phyloP scores from a whole-genome alignment of 768 basidiomycete species.

The Mycena alexandri region DNA sequence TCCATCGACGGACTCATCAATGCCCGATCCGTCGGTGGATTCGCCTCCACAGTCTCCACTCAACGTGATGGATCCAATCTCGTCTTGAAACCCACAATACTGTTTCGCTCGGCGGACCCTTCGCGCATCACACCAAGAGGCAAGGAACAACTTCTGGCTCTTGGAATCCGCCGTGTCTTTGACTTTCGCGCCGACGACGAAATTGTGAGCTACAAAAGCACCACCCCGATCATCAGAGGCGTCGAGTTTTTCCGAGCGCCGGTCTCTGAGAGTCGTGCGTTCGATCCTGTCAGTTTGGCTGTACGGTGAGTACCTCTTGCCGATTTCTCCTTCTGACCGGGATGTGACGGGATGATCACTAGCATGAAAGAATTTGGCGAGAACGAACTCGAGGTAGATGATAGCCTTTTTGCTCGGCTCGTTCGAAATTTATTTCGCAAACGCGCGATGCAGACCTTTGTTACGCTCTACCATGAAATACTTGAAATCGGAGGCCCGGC shows the following conservation, averaged over 20 bases:
- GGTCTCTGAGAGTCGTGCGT: conserved; percentile 43
- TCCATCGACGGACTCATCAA: conserved; percentile 57
- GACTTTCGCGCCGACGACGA: conserved; percentile 57
- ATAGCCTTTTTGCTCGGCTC: not conserved
- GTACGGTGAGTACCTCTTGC: conserved; percentile 31
- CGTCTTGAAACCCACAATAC: conserved; percentile 45
- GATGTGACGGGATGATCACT: not conserved
- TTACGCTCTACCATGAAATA: conserved; percentile 46
- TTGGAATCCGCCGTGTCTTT: conserved; percentile 55
- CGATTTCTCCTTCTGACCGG: not conserved
- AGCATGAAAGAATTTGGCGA: conserved; percentile 48
- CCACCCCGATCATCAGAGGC: conserved; percentile 47
- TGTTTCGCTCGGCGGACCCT: conserved; percentile 59
- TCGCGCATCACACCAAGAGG: conserved; percentile 52
- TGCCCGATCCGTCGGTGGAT: conserved; percentile 51
- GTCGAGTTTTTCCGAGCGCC: conserved; percentile 48
- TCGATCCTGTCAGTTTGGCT: conserved; percentile 45
- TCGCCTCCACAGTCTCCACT: conserved; percentile 25
- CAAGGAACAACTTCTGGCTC: conserved; percentile 48
- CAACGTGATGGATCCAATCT: not conserved
- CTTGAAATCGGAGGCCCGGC: conserved; percentile 49
- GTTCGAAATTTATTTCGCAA: not conserved
- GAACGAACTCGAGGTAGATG: conserved; percentile 41
- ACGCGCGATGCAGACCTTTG: conserved; percentile 44
- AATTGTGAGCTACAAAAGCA: conserved; percentile 48